Evolutionary conservation across 192 early-diverging fungal species (phyloP).

Genomic region (Linnemannia zychae): DNA sequence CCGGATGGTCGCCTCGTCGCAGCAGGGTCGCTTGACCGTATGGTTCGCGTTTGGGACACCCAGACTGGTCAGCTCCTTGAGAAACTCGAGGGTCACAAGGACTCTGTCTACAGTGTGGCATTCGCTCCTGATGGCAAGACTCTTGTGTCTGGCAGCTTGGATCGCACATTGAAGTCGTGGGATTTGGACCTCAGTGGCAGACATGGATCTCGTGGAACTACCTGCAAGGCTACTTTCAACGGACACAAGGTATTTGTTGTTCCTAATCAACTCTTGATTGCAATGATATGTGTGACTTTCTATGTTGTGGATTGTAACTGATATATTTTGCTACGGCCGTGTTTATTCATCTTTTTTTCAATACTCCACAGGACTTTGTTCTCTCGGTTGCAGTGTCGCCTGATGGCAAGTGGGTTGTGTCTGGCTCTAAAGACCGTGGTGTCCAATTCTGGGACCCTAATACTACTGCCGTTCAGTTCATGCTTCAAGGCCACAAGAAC

Average conservation of each 20-base stretch:
- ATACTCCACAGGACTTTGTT: slow-evolving; percentile 87
- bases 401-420: slow-evolving; percentile 91
- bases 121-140: slow-evolving; percentile 94
- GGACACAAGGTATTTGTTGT: slow-evolving; percentile 64
- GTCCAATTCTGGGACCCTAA: slow-evolving; percentile 96
- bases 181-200: slow-evolving; percentile 72
- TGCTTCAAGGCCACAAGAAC: slow-evolving; percentile 97
- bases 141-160: slow-evolving; percentile 93
- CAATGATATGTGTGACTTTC: neutral
- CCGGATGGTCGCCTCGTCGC: slow-evolving; percentile 91
- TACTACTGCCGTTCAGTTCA: slow-evolving; percentile 78
- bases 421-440: slow-evolving; percentile 91
- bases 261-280: neutral
- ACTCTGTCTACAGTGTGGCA: slow-evolving; percentile 96
- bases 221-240: slow-evolving; percentile 60
- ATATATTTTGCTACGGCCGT: neutral
- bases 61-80: slow-evolving; percentile 84
- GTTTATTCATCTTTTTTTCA: neutral
- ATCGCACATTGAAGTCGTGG: slow-evolving; percentile 94
- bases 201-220: slow-evolving; percentile 46
- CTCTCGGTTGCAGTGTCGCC: slow-evolving; percentile 91
- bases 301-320: neutral
- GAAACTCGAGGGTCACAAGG: slow-evolving; percentile 94
- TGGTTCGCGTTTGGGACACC: slow-evolving; percentile 94
- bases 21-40: slow-evolving; percentile 92